Base-by-base conservation (phyloP, 2,329 filamentous ascomycete genomes). In the Claviceps digitariae region DNA sequence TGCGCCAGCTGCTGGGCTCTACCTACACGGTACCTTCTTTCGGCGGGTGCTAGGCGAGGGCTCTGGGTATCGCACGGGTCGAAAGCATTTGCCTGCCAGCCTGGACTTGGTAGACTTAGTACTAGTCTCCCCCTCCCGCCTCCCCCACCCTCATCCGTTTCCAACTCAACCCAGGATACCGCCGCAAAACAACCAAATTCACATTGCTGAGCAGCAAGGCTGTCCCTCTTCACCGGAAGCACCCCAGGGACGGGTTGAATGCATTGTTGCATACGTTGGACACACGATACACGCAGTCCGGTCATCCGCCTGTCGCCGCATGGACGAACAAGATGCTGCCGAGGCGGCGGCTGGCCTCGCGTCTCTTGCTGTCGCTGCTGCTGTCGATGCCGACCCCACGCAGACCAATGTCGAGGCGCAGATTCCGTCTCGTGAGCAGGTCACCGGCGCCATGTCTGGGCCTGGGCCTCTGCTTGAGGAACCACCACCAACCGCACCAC, bases 341-440 rank as follows among this genome's bases (percentile, higher is more conserved):
- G 52, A 44, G 41, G 51, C 45, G 44, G 49, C 48, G 29, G 41
- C 54, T 53, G 51, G 55, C 58, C 50, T 52, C 51, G 52, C 49
- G 46, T 47, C 53, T 53, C 48, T 43, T 29, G 52, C 46, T 17
- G 29, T 15, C 31, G 31, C 25, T 27, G 25, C 20, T 15, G n/a
- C n/a, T n/a, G 45, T 10, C 40, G 20, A 20, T 13, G 21, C 48
- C 44, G 55, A 58, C 49, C 51, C 57, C 54, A 54, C 55, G 56
- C 52, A 54, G 40, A 46, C 56, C 57, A 56, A 53, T 55, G 54
- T 55, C 55, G 54, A 54, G 34, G 51, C 50, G 45, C 52, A 31
- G 47, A 46, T 4, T 7, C 36, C 48, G 55, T 55, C 58, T 56
- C 55, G 57, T 57, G 57, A 58, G 51, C 57, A 56, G 51, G 53